Evolutionary conservation across 2,329 filamentous ascomycete genomes (phyloP).

Genomic region (Curvularia verruculosa): DNA sequence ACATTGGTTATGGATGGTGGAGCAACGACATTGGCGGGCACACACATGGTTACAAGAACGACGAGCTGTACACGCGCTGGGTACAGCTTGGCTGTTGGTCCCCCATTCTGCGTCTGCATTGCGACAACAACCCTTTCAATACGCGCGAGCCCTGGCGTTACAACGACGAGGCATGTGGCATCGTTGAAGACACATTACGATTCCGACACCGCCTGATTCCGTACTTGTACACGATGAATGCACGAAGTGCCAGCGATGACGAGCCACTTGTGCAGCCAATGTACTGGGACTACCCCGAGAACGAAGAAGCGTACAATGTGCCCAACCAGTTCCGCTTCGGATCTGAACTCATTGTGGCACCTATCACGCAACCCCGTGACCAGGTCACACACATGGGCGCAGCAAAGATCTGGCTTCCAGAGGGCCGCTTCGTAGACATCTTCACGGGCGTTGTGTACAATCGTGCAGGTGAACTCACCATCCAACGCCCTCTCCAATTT

Average conservation of each 20-base stretch:
- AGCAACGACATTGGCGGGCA: conserved; percentile 72
- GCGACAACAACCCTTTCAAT: conserved; percentile 62
- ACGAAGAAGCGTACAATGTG: conserved; percentile 61
- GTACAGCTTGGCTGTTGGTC: conserved; percentile 67
- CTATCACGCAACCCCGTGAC: conserved; percentile 61
- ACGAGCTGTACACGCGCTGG: conserved; percentile 66
- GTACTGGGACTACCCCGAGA: conserved; percentile 65
- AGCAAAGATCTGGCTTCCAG: conserved; percentile 64
- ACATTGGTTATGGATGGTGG: conserved; percentile 73
- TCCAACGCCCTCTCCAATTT: conserved; percentile 58
- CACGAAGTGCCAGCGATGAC: conserved; percentile 51
- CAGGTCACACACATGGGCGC: conserved; percentile 54
- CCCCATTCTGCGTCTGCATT: conserved; percentile 67
- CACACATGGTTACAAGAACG: conserved; percentile 61
- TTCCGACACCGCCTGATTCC: conserved; percentile 66
- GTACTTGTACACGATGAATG: conserved; percentile 66
- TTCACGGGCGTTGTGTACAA: conserved; percentile 65
- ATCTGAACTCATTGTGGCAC: conserved; percentile 61
- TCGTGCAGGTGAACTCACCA: conserved; percentile 58
- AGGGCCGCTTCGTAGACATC: conserved; percentile 61
- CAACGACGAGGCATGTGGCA: conserved; percentile 52
- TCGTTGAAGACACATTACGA: conserved; percentile 59
- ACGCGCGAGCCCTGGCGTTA: conserved; percentile 68
- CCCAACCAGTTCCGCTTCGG: conserved; percentile 68
- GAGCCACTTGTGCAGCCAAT: conserved; percentile 65